Evolutionary conservation across 352 stramenopile genomes (phyloP).

Genomic region (Globisporangium cylindrosporum): DNA sequence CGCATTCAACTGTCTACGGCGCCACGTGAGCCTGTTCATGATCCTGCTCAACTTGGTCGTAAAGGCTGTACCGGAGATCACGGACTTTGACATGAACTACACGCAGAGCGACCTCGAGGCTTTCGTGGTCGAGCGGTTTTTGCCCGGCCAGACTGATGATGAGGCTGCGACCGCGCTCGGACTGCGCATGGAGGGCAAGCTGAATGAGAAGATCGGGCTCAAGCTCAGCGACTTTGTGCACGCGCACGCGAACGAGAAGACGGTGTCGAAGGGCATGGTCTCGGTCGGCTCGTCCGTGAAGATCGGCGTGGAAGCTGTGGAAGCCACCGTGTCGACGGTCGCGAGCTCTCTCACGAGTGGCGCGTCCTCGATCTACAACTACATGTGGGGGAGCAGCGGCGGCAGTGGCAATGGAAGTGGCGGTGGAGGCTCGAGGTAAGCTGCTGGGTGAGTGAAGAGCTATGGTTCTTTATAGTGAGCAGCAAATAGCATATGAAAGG

Average conservation of each 20-base stretch:
- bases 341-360: conserved; percentile 71
- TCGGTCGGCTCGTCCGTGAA: conserved; percentile 80
- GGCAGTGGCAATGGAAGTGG: not conserved
- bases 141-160: conserved; percentile 79
- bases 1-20: conserved; percentile 83
- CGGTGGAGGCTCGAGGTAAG: not conserved
- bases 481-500: too few relatives aligned
- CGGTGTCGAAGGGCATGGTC: conserved; percentile 75
- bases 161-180: conserved; percentile 77
- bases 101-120: conserved; percentile 81
- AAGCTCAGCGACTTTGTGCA: conserved; percentile 88
- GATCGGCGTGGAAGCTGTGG: conserved; percentile 71
- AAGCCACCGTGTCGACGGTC: conserved; percentile 73
- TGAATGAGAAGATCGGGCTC: conserved; percentile 84
- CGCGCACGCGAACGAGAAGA: conserved; percentile 84
- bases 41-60: conserved; percentile 85
- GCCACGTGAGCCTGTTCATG: conserved; percentile 85
- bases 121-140: conserved; percentile 81
- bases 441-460: not conserved
- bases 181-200: conserved; percentile 83
- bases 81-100: conserved; percentile 84
- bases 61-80: conserved; percentile 81
- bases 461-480: too few relatives aligned
- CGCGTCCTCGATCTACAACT: conserved; percentile 84
- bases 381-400: conserved; percentile 56